These are phyloP conservation scores for Penicillium sp. DNA, from an alignment of 2,329 filamentous ascomycete species.

Conservation along the genomic window DNA sequence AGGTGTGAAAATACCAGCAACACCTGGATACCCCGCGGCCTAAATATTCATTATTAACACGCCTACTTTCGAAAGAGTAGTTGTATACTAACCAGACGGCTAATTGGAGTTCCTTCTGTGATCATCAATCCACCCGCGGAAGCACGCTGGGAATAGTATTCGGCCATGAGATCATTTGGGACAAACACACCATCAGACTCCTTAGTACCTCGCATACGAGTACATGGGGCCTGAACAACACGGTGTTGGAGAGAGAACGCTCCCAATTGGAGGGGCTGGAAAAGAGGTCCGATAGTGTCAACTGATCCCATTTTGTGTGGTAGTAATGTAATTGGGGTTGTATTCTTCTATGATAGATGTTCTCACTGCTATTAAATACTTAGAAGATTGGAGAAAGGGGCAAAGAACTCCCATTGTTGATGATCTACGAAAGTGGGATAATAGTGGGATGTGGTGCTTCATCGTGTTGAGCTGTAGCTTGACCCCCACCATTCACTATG, in stretches of 20 bases:
- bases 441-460: slow-evolving; percentile 7
- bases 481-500: slow-evolving; percentile 8
- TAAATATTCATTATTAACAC: slow-evolving; percentile 3
- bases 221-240: slow-evolving; percentile 28
- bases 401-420: not conserved
- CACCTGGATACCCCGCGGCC: slow-evolving; percentile 31
- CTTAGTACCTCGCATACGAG: slow-evolving; percentile 28
- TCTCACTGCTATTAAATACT: not conserved
- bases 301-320: slow-evolving; percentile 25
- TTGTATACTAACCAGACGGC: slow-evolving; percentile 20
- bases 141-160: slow-evolving; percentile 36
- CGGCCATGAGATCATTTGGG: slow-evolving; percentile 28
- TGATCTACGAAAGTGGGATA: slow-evolving; percentile 10
- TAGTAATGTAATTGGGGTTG: not conserved
- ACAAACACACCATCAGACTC: slow-evolving; percentile 33
- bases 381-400: not conserved
- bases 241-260: slow-evolving; percentile 27
- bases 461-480: not conserved
- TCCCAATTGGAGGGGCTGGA: slow-evolving; percentile 38
- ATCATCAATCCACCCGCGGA: slow-evolving; percentile 34
- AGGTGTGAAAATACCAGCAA: slow-evolving; percentile 31
- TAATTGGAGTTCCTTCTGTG: slow-evolving; percentile 36
- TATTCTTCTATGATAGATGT: not conserved
- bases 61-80: not conserved
- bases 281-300: slow-evolving; percentile 22